These are phyloP conservation scores for Hebeloma cylindrosporum DNA, from an alignment of 768 basidiomycete species.

Conservation along the genomic window DNA sequence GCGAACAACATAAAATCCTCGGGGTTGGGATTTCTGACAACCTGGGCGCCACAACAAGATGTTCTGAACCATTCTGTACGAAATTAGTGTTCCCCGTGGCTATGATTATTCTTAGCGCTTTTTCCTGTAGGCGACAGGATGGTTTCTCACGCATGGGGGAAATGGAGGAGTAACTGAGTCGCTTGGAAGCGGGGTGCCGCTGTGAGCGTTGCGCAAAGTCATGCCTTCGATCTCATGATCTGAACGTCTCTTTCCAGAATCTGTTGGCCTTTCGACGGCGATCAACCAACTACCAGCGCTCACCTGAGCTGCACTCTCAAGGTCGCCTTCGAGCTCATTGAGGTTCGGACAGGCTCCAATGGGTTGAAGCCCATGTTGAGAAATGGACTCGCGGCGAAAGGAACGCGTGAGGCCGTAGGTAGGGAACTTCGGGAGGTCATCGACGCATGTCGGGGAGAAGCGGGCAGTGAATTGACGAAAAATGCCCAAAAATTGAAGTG, in stretches of 20 bases:
- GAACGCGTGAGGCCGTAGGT: slow-evolving; percentile 11
- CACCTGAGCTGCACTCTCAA: slow-evolving; percentile 7
- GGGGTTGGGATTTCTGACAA: slow-evolving; percentile 6
- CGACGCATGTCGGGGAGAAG: slow-evolving; percentile 4
- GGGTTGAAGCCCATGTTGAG: slow-evolving; percentile 12
- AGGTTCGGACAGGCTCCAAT: slow-evolving; percentile 12
- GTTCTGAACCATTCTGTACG: slow-evolving; percentile 14
- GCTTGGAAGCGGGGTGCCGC: slow-evolving; percentile 10
- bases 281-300: slow-evolving; percentile 8
- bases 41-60: slow-evolving; percentile 17
- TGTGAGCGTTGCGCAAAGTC: slow-evolving; percentile 5
- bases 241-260: slow-evolving; percentile 5
- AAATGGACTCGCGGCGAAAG: slow-evolving; percentile 5
- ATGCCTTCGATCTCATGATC: background rate
- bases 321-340: slow-evolving; percentile 15
- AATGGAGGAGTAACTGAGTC: slow-evolving; percentile 15
- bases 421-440: slow-evolving; percentile 11
- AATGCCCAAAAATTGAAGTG: slow-evolving; percentile 1
- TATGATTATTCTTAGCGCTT: background rate
- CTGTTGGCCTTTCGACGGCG: slow-evolving; percentile 14
- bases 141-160: slow-evolving; percentile 18
- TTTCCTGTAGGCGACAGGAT: slow-evolving; percentile 17
- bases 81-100: background rate
- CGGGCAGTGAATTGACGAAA: slow-evolving; percentile 1
- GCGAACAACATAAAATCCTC: slow-evolving; percentile 5